Evolutionary conservation across 2,329 filamentous ascomycete genomes (phyloP), one percentile per base, ranked within the genome.

Genomic region (Aureobasidium uvarum): DNA sequence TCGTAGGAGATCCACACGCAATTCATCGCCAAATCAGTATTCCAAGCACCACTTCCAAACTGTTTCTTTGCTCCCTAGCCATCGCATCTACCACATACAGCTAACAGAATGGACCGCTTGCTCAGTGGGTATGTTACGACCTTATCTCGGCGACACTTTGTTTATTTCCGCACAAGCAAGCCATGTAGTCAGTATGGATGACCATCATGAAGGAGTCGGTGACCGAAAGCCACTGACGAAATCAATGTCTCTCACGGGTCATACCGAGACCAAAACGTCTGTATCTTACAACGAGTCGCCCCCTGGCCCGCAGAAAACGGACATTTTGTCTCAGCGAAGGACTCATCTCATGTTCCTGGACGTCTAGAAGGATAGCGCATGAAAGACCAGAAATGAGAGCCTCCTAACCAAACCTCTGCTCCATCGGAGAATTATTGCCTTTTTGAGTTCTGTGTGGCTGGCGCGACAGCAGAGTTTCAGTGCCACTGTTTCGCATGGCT

Each of bases 71-170:
- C 31, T 58, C 39, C 14, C 39, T 25, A 25, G 82, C 79, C 75
- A 89, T 82, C 73, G 85, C 86, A 70, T 86, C 84, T 0, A 88
- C 89, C n/a, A 95, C 80, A 74, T 91, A 94, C 74, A 91, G 84
- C 90, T 90, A 95, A 25, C 80, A 81, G 14, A 94, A 78, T 1
- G 14, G 31, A 39, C 36, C 28, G 20, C 52, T 28, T 8, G 13
- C 20, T 25, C 20, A 2, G 20, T 20, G n/a, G 11, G 18, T 1
- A 55, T 41, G 14, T 55, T 8, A 36, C 36, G 6, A n/a, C 25
- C n/a, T 5, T 55, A 25, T 41, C 33, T 55, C 20, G 36, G 20
- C 13, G 16, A 11, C 14, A 28, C 20, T 45, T 31, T 56, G 20
- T 43, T 41, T 52, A 52, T 36, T 52, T 36, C 50, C 31, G 28